Conservation (phyloP, 2,329 filamentous ascomycete genomes). For the Xylaria sp. region DNA sequence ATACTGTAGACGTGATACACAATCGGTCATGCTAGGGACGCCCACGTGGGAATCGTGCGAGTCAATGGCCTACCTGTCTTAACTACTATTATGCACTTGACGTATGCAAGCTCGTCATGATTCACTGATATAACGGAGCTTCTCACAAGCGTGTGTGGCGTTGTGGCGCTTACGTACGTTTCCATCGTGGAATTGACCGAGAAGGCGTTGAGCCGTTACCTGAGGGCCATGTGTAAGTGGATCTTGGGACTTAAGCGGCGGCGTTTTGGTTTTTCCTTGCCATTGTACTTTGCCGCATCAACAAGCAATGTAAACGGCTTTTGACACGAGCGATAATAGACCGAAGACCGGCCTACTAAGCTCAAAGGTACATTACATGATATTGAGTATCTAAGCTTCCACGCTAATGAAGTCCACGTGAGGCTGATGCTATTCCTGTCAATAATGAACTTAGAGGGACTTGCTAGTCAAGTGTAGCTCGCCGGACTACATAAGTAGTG, state of each 20-base stretch:
- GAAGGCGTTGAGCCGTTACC: not conserved
- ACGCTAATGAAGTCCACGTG: constrained; percentile 7
- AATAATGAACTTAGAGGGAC: not conserved
- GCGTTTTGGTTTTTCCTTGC: constrained; percentile 3
- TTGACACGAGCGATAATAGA: not conserved
- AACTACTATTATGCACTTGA: not conserved
- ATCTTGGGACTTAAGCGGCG: constrained; percentile 21
- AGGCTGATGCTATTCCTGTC: constrained; percentile 16
- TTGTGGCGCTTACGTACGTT: constrained; percentile 10
- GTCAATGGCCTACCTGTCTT: not conserved
- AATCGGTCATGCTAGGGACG: not conserved
- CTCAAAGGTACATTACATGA: not conserved
- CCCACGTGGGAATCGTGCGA: not conserved
- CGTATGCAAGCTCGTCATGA: not conserved
- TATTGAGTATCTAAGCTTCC: not conserved
- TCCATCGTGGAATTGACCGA: not conserved
- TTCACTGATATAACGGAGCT: too few species aligned
- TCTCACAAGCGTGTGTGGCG: constrained; percentile 13
- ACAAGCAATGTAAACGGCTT: constrained; percentile 13
- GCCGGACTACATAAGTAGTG: not conserved
- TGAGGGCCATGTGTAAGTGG: constrained; percentile 29
- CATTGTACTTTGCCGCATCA: not conserved
- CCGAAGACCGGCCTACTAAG: not conserved
- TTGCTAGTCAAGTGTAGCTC: constrained; percentile 1
- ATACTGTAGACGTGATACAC: not conserved